Conservation (phyloP, 225 moss, liverwort and hornwort genomes). For the Pleurozium schreberi region DNA sequence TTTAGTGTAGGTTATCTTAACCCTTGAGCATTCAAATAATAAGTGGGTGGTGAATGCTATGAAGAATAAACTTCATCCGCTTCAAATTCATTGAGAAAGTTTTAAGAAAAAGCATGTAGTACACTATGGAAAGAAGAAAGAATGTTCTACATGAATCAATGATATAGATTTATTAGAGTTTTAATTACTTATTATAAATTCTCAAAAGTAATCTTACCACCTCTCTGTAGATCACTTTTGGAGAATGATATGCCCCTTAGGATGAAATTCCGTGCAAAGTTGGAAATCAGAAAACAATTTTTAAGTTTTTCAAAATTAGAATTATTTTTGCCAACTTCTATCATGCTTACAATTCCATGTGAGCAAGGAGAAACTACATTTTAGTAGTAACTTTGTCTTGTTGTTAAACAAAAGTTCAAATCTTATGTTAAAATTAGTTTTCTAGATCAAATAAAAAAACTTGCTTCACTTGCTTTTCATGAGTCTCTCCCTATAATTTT, state of each 20-base stretch:
- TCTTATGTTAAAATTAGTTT: no score
- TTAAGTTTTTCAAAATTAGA: accelerated
- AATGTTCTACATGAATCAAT: not conserved
- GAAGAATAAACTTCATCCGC: not conserved
- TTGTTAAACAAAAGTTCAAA: not conserved
- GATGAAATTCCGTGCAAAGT: no score
- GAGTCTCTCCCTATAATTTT: no score
- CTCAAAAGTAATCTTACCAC: not conserved
- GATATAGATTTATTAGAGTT: not conserved
- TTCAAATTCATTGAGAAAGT: not conserved
- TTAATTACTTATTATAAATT: not conserved
- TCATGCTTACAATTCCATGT: no score
- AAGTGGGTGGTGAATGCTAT: not conserved
- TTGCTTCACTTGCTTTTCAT: no score
- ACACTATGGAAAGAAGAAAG: not conserved
- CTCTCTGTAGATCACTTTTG: not conserved
- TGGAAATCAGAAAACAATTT: no score
- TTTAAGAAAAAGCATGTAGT: not conserved
- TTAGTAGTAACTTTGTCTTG: no score
- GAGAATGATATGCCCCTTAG: no score
- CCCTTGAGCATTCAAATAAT: not conserved
- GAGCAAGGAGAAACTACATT: no score
- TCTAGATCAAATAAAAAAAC: no score
- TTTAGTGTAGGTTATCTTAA: not conserved
- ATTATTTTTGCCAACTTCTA: no score